Conservation (phyloP, 768 basidiomycete genomes). For the Auricularia sp. region DNA sequence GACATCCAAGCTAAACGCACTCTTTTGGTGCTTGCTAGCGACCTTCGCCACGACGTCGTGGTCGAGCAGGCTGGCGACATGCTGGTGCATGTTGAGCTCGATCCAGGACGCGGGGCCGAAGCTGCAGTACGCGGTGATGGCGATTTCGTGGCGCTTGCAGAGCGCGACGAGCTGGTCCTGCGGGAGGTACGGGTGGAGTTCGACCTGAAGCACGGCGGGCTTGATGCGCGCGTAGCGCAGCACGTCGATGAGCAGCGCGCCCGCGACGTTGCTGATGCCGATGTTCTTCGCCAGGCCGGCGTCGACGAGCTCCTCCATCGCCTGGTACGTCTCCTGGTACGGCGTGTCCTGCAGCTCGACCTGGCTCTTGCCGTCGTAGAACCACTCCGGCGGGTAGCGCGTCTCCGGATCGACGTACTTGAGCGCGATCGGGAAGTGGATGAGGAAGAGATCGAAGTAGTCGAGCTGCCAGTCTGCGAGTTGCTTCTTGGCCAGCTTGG, state of each 20-base stretch:
- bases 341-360: conserved; percentile 57
- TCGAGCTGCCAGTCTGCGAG: conserved; percentile 75
- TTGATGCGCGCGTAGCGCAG: conserved; percentile 63
- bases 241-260: conserved; percentile 62
- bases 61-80: conserved; percentile 39
- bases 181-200: conserved; percentile 46
- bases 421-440: conserved; percentile 82
- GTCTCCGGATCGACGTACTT: conserved; percentile 67
- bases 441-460: conserved; percentile 70
- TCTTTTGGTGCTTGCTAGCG: conserved; percentile 42
- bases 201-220: conserved; percentile 50
- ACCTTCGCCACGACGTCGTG: conserved; percentile 35
- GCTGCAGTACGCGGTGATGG: conserved; percentile 47
- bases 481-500: conserved; percentile 46
- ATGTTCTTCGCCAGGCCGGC: conserved; percentile 65
- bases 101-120: conserved; percentile 47
- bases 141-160: conserved; percentile 31
- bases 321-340: conserved; percentile 74
- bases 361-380: conserved; percentile 43
- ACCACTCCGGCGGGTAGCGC: conserved; percentile 80
- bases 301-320: conserved; percentile 71
- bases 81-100: conserved; percentile 55
- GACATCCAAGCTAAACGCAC: conserved; percentile 24
- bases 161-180: conserved; percentile 38
- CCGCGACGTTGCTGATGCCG: conserved; percentile 55